Evolutionary conservation across 352 stramenopile genomes (phyloP).

Genomic region (Pythium aristosporum): DNA sequence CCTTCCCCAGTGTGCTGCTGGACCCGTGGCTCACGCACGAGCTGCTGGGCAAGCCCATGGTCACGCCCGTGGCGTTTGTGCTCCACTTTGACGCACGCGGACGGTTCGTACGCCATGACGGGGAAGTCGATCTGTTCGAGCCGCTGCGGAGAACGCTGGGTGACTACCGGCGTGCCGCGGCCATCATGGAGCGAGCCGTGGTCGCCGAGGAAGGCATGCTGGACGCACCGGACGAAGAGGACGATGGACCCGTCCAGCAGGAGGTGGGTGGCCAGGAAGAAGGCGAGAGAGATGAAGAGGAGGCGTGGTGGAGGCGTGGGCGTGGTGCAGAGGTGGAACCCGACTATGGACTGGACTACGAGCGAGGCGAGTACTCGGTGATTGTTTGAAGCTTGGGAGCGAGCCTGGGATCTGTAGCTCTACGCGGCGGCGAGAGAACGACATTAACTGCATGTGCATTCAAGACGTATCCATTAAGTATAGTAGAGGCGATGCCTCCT

Average conservation of each 20-base stretch:
- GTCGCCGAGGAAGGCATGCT: slow-evolving; percentile 17
- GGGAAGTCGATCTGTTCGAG: slow-evolving; percentile 10
- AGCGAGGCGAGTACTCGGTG: not conserved
- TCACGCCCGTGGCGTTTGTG: slow-evolving; percentile 5
- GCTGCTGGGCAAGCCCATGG: slow-evolving; percentile 10
- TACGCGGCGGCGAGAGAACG: not conserved
- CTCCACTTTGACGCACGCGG: slow-evolving; percentile 15
- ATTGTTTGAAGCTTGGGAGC: not conserved
- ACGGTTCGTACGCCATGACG: slow-evolving; percentile 12
- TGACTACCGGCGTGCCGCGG: not conserved
- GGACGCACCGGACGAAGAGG: not conserved
- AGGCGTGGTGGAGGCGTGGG: not conserved
- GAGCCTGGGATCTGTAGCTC: not conserved
- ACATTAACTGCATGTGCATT: not conserved
- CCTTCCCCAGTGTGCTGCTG: slow-evolving; percentile 8
- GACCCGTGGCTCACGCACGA: slow-evolving; percentile 10
- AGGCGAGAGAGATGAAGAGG: not conserved
- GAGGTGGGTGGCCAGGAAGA: not conserved
- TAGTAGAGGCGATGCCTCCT: too few species aligned
- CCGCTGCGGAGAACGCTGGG: not conserved
- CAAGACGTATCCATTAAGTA: too few species aligned
- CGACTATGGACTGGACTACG: not conserved
- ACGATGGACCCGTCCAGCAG: too few species aligned
- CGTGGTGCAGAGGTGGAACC: not conserved
- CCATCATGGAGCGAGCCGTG: slow-evolving; percentile 15